Conservation (phyloP, 805 yeast species). For the Pachysolen tannophilus region DNA sequence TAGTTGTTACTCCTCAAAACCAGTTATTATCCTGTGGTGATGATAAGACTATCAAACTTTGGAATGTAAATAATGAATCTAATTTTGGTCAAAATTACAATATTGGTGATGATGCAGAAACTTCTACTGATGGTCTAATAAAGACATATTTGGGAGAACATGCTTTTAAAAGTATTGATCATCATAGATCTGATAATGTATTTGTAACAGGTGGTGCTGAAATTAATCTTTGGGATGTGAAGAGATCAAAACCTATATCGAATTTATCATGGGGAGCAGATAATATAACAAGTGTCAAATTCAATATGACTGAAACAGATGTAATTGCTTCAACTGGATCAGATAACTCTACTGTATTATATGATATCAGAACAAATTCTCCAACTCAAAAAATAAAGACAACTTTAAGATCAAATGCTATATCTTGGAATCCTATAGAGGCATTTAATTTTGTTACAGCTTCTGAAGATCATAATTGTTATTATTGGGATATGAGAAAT, state of each 20-base stretch:
- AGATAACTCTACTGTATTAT: constrained; percentile 84
- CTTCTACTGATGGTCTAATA: constrained; percentile 43
- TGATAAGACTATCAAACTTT: constrained; percentile 81
- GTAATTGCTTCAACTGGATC: constrained; percentile 84
- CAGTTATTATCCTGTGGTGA: constrained; percentile 78
- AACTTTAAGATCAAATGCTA: constrained; percentile 71
- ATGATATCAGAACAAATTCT: constrained; percentile 83
- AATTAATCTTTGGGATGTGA: constrained; percentile 88
- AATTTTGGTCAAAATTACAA: constrained; percentile 17
- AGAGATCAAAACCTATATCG: constrained; percentile 68
- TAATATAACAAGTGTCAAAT: constrained; percentile 71
- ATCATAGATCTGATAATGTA: constrained; percentile 60
- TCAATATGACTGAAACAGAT: constrained; percentile 85
- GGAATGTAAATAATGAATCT: constrained; percentile 59
- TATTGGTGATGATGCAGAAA: constrained; percentile 21
- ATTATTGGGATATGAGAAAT: constrained; percentile 95
- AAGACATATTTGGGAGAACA: constrained; percentile 81
- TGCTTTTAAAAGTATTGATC: constrained; percentile 80
- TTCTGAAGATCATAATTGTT: constrained; percentile 90
- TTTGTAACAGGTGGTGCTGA: constrained; percentile 92
- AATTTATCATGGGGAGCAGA: constrained; percentile 96
- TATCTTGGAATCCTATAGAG: constrained; percentile 98
- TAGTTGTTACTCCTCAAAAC: constrained; percentile 53
- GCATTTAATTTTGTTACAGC: constrained; percentile 90
- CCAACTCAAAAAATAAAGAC: constrained; percentile 90